Percentiles rank a stretch among this genome's conserved stretches.
These are phyloP conservation scores for Alternaria ethzedia DNA, from an alignment of 2,329 filamentous ascomycete species.

Conservation along the genomic window DNA sequence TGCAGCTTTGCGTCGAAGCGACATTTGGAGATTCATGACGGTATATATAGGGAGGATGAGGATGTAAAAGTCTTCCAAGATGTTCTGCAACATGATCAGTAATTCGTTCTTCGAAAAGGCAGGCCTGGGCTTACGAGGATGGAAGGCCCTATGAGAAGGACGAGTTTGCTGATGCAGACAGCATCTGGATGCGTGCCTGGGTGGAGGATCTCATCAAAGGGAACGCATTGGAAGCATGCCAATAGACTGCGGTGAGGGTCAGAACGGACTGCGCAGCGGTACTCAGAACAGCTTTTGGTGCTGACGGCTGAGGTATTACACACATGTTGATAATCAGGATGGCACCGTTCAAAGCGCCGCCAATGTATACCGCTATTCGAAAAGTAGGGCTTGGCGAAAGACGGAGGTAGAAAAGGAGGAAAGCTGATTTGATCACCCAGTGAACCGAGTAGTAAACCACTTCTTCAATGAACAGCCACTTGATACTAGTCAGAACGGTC, in stretches of 20 bases:
- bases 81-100: slow-evolving; percentile 18
- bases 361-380: slow-evolving; percentile 26
- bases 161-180: slow-evolving; percentile 31
- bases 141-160: slow-evolving; percentile 36
- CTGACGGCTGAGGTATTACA: background rate
- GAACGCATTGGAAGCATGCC: slow-evolving; percentile 40
- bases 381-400: slow-evolving; percentile 32
- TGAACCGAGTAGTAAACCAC: slow-evolving; percentile 42
- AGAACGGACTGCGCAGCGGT: background rate
- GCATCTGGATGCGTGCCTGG: slow-evolving; percentile 32
- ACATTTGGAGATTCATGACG: slow-evolving; percentile 26
- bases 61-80: slow-evolving; percentile 27
- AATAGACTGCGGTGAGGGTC: slow-evolving; percentile 19
- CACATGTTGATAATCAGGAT: slow-evolving; percentile 35
- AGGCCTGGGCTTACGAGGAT: slow-evolving; percentile 16
- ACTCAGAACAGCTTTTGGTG: background rate
- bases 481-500: background rate
- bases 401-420: slow-evolving; percentile 46
- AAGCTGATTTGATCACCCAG: slow-evolving; percentile 42
- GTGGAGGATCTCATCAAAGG: slow-evolving; percentile 39
- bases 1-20: slow-evolving; percentile 22
- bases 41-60: slow-evolving; percentile 29
- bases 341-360: slow-evolving; percentile 31
- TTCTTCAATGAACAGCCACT: slow-evolving; percentile 41
- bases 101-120: background rate